phyloP scores from a whole-genome alignment of 1,284 basidiomycete species.

The Puccinia horiana region DNA sequence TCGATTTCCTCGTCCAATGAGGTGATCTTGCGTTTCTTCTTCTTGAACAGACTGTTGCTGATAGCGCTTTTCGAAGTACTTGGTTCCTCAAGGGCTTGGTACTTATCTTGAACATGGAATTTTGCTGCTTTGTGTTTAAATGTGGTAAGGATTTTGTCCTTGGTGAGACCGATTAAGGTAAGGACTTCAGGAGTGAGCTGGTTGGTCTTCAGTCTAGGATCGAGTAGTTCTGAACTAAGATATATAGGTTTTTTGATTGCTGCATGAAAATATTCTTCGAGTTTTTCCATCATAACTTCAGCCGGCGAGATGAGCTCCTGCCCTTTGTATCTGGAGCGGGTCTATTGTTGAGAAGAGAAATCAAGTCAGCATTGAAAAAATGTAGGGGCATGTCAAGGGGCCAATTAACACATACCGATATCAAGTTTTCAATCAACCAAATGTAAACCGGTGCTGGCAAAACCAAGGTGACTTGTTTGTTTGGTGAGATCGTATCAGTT shows the following conservation, averaged over 20 bases:
- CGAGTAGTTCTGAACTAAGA: not conserved
- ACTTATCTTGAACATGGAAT: not conserved
- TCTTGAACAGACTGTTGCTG: not conserved
- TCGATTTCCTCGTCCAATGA: not conserved
- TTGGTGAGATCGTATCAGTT: not conserved
- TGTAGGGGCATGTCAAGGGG: no score
- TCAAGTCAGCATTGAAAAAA: no score
- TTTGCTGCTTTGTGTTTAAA: not conserved
- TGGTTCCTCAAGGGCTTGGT: not conserved
- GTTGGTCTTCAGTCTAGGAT: not conserved
- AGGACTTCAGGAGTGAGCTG: not conserved
- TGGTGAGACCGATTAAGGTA: not conserved
- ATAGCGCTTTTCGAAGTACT: not conserved
- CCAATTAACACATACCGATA: no score
- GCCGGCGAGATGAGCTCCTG: not conserved
- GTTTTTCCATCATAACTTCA: not conserved
- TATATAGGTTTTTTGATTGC: slow-evolving; percentile 2
- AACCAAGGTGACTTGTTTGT: not conserved
- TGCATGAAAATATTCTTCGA: not conserved
- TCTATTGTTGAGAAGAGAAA: not conserved
- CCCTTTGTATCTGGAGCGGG: not conserved
- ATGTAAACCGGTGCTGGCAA: not conserved
- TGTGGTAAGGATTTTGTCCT: not conserved
- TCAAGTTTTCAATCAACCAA: not conserved
- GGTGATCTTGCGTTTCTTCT: not conserved